Conservation (phyloP, 768 basidiomycete genomes). For the Suillus subalutaceus region DNA sequence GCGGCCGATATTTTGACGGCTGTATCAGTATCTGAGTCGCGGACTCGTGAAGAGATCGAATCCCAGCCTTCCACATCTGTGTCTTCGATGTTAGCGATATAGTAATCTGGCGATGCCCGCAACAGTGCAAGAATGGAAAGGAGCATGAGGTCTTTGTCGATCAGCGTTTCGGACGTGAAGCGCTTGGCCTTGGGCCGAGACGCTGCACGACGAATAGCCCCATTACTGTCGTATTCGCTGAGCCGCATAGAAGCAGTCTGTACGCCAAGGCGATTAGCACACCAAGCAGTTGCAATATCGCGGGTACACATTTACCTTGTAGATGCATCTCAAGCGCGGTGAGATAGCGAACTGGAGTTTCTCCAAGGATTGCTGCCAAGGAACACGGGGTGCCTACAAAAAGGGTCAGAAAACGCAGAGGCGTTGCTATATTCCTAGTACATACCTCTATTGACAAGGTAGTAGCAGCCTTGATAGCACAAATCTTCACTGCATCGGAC, state of each 20-base stretch:
- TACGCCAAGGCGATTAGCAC: constrained; percentile 3
- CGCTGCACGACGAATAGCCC: constrained; percentile 54
- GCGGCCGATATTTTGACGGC: constrained; percentile 67
- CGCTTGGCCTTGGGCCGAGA: constrained; percentile 65
- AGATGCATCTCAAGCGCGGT: constrained; percentile 54
- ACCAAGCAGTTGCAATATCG: not conserved
- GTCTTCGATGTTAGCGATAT: constrained; percentile 46
- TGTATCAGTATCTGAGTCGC: constrained; percentile 64
- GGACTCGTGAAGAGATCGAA: constrained; percentile 50
- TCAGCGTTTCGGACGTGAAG: constrained; percentile 57
- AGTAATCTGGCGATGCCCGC: constrained; percentile 60
- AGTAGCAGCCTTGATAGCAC: constrained; percentile 72
- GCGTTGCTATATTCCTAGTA: not conserved
- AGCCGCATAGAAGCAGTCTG: constrained; percentile 56
- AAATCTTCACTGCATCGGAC: constrained; percentile 80
- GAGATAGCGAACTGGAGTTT: constrained; percentile 49
- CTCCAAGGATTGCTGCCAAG: constrained; percentile 58
- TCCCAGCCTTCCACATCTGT: constrained; percentile 38
- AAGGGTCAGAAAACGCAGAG: constrained; percentile 11
- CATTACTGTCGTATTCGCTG: constrained; percentile 62
- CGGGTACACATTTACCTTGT: constrained; percentile 46
- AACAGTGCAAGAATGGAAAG: constrained; percentile 72
- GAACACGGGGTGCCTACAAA: constrained; percentile 51
- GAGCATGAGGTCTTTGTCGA: constrained; percentile 71
- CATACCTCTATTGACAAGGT: constrained; percentile 69